Base-by-base conservation (phyloP, 2,329 filamentous ascomycete species). In the Epichloe uncinata region DNA sequence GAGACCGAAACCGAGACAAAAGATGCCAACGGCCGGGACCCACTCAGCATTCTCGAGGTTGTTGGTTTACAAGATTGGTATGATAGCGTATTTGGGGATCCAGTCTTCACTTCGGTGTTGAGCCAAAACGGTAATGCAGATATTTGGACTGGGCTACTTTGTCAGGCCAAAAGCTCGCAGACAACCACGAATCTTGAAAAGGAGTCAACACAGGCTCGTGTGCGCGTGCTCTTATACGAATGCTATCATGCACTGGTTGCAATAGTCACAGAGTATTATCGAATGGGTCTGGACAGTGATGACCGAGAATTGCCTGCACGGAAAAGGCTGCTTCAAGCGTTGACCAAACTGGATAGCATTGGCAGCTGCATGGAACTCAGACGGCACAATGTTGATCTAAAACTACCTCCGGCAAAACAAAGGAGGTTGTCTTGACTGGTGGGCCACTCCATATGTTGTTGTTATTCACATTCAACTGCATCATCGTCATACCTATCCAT, bases 61-160 rank as follows among this genome's bases (percentile, higher is more conserved):
- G 47, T 50, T 4, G 51, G 50, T 5, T 48, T 82, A n/a, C 68
- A 69, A 34, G 75, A 78, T 62, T 82, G 78, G 78, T 74, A 74
- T 52, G 74, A 72, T 51, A 73, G 74, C 42, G 55, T 81, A 11
- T 82, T 82, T 54, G 79, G 78, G 11, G 79, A 82, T 53, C 77
- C 78, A 0, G 59, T 82, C 2, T 66, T 83, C 46, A 69, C 73
- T 2, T 67, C 65, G 3, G 67, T 68, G 6, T 77, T 81, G 55
- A 69, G 66, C 56, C 66, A 70, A 13, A 60, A 66, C 16, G 66
- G 72, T 0, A 71, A 66, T 4, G 56, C 65, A 12, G 67, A 70
- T 0, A 73, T 80, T 35, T 60, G 76, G 26, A 61, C 63, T 30
- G 77, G 77, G 1, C 79, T 75, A 56, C 61, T 63, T 12, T 13